These are phyloP conservation scores for Suillus hirtellus DNA, from an alignment of 768 basidiomycete genomes.

Conservation along the genomic window DNA sequence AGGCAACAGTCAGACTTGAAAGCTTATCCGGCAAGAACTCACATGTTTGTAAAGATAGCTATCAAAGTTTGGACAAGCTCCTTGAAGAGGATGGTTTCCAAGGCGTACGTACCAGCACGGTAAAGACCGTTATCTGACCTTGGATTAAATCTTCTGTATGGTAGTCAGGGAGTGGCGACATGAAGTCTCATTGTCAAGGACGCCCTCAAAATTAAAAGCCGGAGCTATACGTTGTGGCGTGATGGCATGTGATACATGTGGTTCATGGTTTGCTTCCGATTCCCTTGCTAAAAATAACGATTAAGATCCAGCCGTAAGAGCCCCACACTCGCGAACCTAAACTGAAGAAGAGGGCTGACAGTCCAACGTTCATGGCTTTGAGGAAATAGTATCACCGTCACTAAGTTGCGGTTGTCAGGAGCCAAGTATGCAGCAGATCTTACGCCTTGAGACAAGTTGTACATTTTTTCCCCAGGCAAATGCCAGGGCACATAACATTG, in stretches of 20 bases:
- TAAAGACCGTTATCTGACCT: slow-evolving; percentile 2
- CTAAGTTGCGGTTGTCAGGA: neutral
- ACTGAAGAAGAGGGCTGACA: neutral
- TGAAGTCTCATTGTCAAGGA: neutral
- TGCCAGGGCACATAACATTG: neutral
- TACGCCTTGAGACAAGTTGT: neutral
- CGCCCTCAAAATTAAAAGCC: neutral
- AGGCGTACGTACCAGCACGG: neutral
- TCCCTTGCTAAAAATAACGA: neutral
- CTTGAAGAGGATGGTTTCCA: neutral
- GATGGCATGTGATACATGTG: slow-evolving; percentile 4
- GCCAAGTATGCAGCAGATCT: neutral
- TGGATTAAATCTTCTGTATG: neutral
- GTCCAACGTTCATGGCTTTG: neutral
- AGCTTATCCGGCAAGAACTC: neutral
- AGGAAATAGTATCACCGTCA: neutral
- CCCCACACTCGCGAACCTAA: neutral
- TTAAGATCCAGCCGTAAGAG: neutral
- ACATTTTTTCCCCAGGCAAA: neutral
- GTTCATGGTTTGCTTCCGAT: neutral
- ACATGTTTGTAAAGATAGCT: neutral
- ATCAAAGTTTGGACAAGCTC: slow-evolving; percentile 1
- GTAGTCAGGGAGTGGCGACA: slow-evolving; percentile 1
- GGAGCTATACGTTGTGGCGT: neutral
- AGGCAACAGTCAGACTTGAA: neutral